A percentile compares a stretch with the other conserved stretches of the same genome.
These are phyloP conservation scores for Botryotinia convoluta DNA, from an alignment of 2,329 filamentous ascomycete genomes.

Conservation along the genomic window DNA sequence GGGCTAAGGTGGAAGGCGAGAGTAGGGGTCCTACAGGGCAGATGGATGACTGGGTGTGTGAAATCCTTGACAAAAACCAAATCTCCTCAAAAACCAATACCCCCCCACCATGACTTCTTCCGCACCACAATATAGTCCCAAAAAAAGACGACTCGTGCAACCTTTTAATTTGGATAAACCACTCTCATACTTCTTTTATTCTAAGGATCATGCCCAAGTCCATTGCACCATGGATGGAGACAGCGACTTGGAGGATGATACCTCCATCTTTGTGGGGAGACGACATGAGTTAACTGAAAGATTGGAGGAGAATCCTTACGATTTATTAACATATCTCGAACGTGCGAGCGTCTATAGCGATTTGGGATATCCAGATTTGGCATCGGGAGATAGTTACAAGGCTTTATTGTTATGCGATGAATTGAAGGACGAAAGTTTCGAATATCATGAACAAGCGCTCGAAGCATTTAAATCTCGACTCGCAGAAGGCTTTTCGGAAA, in stretches of 20 bases:
- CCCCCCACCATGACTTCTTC: constrained; percentile 10
- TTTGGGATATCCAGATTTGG: constrained; percentile 85
- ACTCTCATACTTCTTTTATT: constrained; percentile 1
- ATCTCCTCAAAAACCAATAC: background rate
- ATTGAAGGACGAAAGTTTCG: constrained; percentile 71
- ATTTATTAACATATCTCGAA: constrained; percentile 63
- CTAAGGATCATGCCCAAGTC: constrained; percentile 19
- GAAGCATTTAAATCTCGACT: constrained; percentile 39
- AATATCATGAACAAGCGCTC: constrained; percentile 71
- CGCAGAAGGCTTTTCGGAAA: constrained; percentile 40
- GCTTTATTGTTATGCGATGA: constrained; percentile 86
- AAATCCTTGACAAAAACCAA: constrained; percentile 14
- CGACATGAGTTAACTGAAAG: constrained; percentile 57
- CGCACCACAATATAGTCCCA: background rate
- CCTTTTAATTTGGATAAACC: constrained; percentile 14
- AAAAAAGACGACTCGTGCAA: background rate
- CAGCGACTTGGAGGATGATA: constrained; percentile 31
- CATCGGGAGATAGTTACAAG: constrained; percentile 84
- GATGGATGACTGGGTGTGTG: background rate
- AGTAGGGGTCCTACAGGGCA: background rate
- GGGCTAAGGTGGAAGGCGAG: background rate
- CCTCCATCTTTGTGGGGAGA: constrained; percentile 46
- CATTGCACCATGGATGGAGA: constrained; percentile 23
- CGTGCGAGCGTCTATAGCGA: constrained; percentile 69
- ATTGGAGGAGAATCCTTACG: constrained; percentile 54